Evolutionary conservation across 441 rosid species (phyloP).

Genomic region (Erodium trifolium): DNA sequence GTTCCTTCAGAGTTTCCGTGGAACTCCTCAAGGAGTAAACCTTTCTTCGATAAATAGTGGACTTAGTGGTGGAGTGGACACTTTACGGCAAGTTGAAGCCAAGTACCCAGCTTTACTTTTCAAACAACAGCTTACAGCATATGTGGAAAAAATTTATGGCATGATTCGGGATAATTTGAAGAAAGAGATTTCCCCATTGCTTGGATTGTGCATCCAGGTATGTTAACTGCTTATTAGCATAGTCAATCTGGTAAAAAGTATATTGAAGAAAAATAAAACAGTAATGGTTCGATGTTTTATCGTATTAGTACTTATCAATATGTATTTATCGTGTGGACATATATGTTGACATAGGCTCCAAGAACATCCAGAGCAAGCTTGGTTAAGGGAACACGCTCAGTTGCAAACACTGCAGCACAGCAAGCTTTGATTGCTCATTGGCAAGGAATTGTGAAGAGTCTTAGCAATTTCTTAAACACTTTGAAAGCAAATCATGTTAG

Average conservation of each 20-base stretch:
- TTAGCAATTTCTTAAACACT: slow-evolving; percentile 75
- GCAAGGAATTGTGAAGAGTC: slow-evolving; percentile 98
- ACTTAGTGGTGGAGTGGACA: slow-evolving; percentile 50
- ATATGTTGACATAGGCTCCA: slow-evolving; percentile 60
- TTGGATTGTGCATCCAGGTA: slow-evolving; percentile 98
- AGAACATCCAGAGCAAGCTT: slow-evolving; percentile 98
- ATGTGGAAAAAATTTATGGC: slow-evolving; percentile 95
- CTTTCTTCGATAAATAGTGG: slow-evolving; percentile 64
- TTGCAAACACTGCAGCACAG: slow-evolving; percentile 75
- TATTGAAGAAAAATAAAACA: too few relatives aligned
- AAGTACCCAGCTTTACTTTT: slow-evolving; percentile 98
- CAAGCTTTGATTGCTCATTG: slow-evolving; percentile 95
- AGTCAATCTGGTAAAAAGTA: neutral
- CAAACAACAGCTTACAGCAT: slow-evolving; percentile 98
- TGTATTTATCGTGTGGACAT: slow-evolving; percentile 11
- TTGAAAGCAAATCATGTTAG: slow-evolving; percentile 76
- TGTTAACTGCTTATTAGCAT: slow-evolving; percentile 4
- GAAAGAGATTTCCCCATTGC: slow-evolving; percentile 97
- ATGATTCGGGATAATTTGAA: slow-evolving; percentile 98
- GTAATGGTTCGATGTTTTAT: neutral
- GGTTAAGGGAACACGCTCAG: slow-evolving; percentile 86
- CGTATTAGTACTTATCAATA: neutral
- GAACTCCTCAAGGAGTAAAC: slow-evolving; percentile 83
- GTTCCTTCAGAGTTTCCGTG: slow-evolving; percentile 74
- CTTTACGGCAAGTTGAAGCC: slow-evolving; percentile 91